Percentiles rank a stretch among this genome's conserved stretches.
Evolutionary conservation across 345 rosid species (phyloP).

Genomic region (Gossypium sturtianum): DNA sequence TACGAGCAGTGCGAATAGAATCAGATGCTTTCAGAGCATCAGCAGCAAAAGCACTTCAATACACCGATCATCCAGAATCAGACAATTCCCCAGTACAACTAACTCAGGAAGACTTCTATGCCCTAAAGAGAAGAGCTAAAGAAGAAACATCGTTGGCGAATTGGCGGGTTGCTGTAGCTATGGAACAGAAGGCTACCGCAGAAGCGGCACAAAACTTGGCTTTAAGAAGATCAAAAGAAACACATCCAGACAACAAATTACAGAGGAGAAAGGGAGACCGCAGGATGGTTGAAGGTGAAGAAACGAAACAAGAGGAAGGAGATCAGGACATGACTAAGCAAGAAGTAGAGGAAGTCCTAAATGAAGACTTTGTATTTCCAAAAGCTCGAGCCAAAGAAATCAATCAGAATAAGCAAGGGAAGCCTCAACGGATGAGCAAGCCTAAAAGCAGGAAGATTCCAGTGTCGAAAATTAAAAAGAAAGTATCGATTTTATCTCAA

Average conservation of each 20-base stretch:
- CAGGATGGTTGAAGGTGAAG: neutral
- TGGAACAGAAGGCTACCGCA: slow-evolving; percentile 42
- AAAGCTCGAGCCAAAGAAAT: slow-evolving; percentile 25
- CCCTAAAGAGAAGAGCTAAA: slow-evolving; percentile 32
- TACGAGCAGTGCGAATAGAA: slow-evolving; percentile 37
- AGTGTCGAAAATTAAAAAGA: slow-evolving; percentile 14
- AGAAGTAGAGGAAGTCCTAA: neutral
- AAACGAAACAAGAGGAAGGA: neutral
- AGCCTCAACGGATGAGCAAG: slow-evolving; percentile 7
- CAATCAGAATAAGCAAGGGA: slow-evolving; percentile 1
- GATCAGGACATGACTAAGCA: slow-evolving; percentile 12
- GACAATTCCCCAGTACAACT: slow-evolving; percentile 20
- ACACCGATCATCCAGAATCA: slow-evolving; percentile 19
- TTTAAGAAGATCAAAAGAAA: slow-evolving; percentile 25
- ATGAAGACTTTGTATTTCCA: slow-evolving; percentile 16
- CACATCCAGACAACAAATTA: neutral
- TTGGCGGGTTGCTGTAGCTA: slow-evolving; percentile 38
- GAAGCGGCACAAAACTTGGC: slow-evolving; percentile 32
- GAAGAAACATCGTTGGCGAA: slow-evolving; percentile 37
- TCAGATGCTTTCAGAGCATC: slow-evolving; percentile 38
- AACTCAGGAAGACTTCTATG: slow-evolving; percentile 30
- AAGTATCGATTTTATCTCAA: slow-evolving; percentile 19
- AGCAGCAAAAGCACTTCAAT: slow-evolving; percentile 18
- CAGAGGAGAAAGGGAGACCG: neutral
- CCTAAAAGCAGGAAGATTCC: slow-evolving; percentile 11